Base-by-base conservation (phyloP, 2,329 filamentous ascomycete species). In the Sporothrix phasma region DNA sequence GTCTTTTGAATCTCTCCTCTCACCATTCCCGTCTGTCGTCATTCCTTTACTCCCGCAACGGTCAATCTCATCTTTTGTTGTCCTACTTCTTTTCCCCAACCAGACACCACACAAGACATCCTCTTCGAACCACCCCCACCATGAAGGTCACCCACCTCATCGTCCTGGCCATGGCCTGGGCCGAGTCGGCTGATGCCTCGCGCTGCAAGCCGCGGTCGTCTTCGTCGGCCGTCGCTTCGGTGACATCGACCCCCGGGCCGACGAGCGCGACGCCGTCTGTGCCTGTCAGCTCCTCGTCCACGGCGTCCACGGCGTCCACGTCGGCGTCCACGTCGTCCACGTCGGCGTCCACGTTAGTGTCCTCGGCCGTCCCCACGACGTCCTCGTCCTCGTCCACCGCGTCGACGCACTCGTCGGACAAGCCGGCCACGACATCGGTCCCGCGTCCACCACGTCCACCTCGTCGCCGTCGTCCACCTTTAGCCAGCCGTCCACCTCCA, bases 151-250 rank as follows among this genome's bases (percentile, higher is more conserved):
- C 19, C 53, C 22, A 37, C 19, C 53, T 58, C 34, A 34, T 58
- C 19, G 13, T 58, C 34, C 53, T 58, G 53, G 53, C 53, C 53
- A 39, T 41, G 53, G 53, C 53, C 53, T 58, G 53, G 34, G 53
- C 53, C 3, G 53, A 58, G 22, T 41, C 53, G 6, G 53, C 24
- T 3, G 53, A 26, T 24, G 53, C 34, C 22, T 58, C 53, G 53
- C 53, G 53, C 53, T 58, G 53, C 37, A 58, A 43, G 22, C 19
- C 53, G 13, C 5, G 34, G 29, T 11, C 8, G 19, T 58, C 53
- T n/a, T 46, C n/a, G 43, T 22, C 43, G 5, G n/a, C 43, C 5
- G 6, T 17, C 6, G 41, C 53, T 10, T 19, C 34, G 2, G 22
- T 34, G 1, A 24, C 53, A 19, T 22, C 53, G 17, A 6, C 34